Evolutionary conservation across 768 basidiomycete genomes (phyloP).

Genomic region (Mycena albidolilacea): DNA sequence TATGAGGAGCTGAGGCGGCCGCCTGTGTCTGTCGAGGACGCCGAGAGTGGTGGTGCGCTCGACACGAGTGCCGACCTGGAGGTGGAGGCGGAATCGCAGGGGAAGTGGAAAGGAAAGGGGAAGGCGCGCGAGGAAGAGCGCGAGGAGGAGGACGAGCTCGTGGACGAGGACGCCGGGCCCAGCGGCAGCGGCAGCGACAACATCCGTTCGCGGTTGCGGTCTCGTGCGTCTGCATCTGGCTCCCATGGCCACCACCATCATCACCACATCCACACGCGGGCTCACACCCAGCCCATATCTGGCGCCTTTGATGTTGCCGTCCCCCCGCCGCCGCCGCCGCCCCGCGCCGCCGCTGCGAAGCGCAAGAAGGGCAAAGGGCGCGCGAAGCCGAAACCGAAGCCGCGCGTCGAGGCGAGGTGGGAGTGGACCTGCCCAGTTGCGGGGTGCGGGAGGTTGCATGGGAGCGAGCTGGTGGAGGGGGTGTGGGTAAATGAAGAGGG

Average conservation of each 20-base stretch:
- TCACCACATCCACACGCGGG: not conserved
- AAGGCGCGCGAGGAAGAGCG: constrained; percentile 53
- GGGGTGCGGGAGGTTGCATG: constrained; percentile 67
- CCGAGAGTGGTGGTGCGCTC: not conserved
- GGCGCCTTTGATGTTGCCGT: constrained; percentile 28
- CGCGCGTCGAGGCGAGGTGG: constrained; percentile 62
- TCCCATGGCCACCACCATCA: not conserved
- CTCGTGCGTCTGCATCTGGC: constrained; percentile 48
- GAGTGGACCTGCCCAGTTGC: constrained; percentile 78
- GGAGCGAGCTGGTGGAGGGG: constrained; percentile 71
- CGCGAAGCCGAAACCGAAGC: constrained; percentile 51
- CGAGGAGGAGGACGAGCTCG: constrained; percentile 28
- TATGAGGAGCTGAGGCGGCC: constrained; percentile 69
- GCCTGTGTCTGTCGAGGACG: constrained; percentile 37
- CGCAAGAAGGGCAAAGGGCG: constrained; percentile 35
- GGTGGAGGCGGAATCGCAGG: constrained; percentile 18
- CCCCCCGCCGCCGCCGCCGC: constrained; percentile 16
- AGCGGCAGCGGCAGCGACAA: constrained; percentile 39
- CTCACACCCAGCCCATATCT: constrained; percentile 4
- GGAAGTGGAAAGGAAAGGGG: constrained; percentile 53
- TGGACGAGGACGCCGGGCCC: constrained; percentile 26
- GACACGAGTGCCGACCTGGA: not conserved
- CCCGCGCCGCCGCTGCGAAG: constrained; percentile 18
- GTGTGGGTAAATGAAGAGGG: constrained; percentile 58
- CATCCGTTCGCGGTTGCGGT: constrained; percentile 73